These are phyloP conservation scores for Monosporozyma unispora DNA, from an alignment of 805 yeast species.

Conservation along the genomic window DNA sequence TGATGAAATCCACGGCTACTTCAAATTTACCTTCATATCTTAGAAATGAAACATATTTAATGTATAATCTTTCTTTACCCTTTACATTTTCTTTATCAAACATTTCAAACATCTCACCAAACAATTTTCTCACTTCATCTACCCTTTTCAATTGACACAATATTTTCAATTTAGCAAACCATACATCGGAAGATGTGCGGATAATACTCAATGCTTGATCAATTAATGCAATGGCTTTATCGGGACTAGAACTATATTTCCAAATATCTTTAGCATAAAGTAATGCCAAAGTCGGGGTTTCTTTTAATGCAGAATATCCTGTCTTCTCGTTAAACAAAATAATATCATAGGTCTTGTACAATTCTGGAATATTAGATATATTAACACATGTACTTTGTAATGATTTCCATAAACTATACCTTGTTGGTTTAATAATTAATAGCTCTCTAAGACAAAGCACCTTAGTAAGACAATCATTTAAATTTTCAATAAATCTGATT, in stretches of 20 bases:
- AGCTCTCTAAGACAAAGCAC: conserved; percentile 36
- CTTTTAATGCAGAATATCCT: conserved; percentile 33
- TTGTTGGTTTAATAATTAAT: conserved; percentile 39
- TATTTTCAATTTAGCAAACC: conserved; percentile 66
- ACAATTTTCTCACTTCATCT: conserved; percentile 30
- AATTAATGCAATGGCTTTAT: conserved; percentile 47
- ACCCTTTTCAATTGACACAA: conserved; percentile 38
- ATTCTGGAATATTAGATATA: conserved; percentile 20
- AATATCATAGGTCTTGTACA: conserved; percentile 42
- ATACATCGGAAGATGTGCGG: conserved; percentile 44
- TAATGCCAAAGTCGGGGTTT: conserved; percentile 43
- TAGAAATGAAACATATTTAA: conserved; percentile 46
- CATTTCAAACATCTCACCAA: conserved; percentile 31
- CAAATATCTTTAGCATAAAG: conserved; percentile 69
- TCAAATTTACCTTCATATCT: conserved; percentile 33
- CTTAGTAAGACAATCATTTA: conserved; percentile 25
- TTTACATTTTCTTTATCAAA: conserved; percentile 23
- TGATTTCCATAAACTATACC: conserved; percentile 41
- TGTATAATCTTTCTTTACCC: conserved; percentile 43
- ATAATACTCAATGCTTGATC: conserved; percentile 36
- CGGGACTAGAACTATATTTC: conserved; percentile 38
- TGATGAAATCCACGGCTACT: conserved; percentile 34
- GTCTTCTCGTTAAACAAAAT: conserved; percentile 33
- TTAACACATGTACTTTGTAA: conserved; percentile 33
- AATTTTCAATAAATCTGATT: conserved; percentile 13